Evolutionary conservation across 2,329 filamentous ascomycete genomes (phyloP), one percentile per base, ranked within the genome.

Genomic region (Dactylellina parvicollis): DNA sequence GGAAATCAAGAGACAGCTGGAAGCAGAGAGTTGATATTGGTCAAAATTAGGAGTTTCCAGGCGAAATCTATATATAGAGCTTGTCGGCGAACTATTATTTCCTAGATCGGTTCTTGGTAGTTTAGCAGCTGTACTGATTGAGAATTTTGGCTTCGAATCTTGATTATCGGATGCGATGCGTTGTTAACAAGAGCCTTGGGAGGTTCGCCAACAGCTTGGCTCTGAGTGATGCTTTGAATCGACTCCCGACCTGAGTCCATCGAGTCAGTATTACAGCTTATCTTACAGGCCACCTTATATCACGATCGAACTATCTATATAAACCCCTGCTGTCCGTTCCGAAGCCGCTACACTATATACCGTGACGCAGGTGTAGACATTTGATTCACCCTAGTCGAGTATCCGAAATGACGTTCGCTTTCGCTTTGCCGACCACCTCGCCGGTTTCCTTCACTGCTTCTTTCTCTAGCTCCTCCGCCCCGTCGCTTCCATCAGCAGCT

Each of bases 351-450:
- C n/a, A 7, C 12, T 14, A 38, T 3, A 14, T 14, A 38, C 3
- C 34, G 34, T 38, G 34, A 14, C 34, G 34, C 34, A 38, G 34
- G 10, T 38, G 34, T n/a, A 38, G 34, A n/a, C n/a, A n/a, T 14
- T 52, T 52, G 44, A 24, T 47, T 47, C 1, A 46, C 34, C 16
- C 4, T 7, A 30, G 8, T 14, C n/a, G 34, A 22, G 32, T 32
- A 26, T n/a, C 26, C 30, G 16, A 64, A 42, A 98, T 98, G 95
- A 93, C 94, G 30, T 98, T 91, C 79, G 90, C 91, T 10, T 97
- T 96, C 79, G 83, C 87, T 9, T 87, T 98, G 30, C 93, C 95
- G 1, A 98, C 94, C 0, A 97, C 94, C 3, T 96, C 92, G 32
- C 87, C 90, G 60, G 89, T 96, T 79, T 89, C 91, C 57, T 94